Percentiles rank a stretch among this genome's conserved stretches.
Evolutionary conservation across 228 moss, liverwort and hornwort genomes (phyloP).

Genomic region (Sphagnum magellanicum): DNA sequence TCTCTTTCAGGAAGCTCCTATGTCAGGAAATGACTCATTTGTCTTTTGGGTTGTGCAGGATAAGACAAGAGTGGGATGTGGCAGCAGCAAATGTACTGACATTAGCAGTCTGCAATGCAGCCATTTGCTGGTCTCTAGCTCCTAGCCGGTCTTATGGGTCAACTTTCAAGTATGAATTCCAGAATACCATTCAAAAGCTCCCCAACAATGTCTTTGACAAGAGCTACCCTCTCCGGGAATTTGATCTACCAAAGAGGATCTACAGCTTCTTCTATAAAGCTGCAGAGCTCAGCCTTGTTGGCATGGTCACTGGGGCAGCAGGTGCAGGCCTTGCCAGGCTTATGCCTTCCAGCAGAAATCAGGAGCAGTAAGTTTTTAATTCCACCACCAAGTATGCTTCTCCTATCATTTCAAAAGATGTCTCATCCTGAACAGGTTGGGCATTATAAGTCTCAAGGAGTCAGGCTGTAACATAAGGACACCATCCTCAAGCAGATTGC

Average conservation of each 20-base stretch:
- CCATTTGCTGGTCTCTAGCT: constrained; percentile 81
- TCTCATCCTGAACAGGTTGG: background rate
- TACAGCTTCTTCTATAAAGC: constrained; percentile 84
- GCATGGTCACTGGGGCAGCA: constrained; percentile 45
- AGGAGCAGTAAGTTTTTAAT: constrained; percentile 19
- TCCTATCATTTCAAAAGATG: background rate
- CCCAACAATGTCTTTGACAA: constrained; percentile 89
- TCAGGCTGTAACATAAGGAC: too few species aligned
- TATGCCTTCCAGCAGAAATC: constrained; percentile 32
- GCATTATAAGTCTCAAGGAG: background rate
- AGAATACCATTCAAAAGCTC: constrained; percentile 87
- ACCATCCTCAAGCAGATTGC: too few species aligned
- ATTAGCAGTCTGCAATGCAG: constrained; percentile 80
- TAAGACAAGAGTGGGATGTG: constrained; percentile 94
- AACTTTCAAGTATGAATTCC: constrained; percentile 88
- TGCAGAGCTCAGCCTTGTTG: constrained; percentile 65
- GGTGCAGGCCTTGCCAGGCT: constrained; percentile 41
- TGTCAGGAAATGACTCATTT: background rate
- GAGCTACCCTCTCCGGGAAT: constrained; percentile 88
- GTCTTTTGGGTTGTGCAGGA: constrained; percentile 26
- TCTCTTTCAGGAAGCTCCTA: too few species aligned
- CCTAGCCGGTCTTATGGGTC: constrained; percentile 95
- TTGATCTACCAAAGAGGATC: constrained; percentile 70
- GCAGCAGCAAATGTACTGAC: constrained; percentile 88
- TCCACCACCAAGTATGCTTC: background rate